Base-by-base conservation (phyloP, 1,139 yeast species). In the Suhomyces coccinellae region DNA sequence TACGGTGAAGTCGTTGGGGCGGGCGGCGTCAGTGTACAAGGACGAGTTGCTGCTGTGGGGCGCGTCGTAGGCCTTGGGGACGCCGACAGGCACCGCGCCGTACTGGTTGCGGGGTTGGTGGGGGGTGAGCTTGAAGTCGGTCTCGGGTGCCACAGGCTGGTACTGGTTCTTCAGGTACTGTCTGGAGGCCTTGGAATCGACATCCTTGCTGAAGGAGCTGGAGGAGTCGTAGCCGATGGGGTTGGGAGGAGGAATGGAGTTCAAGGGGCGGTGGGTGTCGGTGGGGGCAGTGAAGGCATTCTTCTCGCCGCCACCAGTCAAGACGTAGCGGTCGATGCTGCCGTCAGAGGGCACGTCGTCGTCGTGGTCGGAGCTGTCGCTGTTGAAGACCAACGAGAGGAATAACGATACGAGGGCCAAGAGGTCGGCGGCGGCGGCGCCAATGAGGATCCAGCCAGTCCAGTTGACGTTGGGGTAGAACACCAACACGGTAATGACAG, bases 371-470 rank as follows among this genome's bases (percentile, higher is more conserved):
- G 35, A 24, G 8, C 44, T 30, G 13, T 48, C 51, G 6, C 47
- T 48, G 8, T 41, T 36, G 47, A 56, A 62, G 24, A 52, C 56
- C 44, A 62, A 53, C 37, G 61, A 59, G 38, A 71, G 49, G 31
- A 65, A 51, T 22, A 69, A 54, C 7, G 67, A 43, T 6, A 58
- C 49, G n/a, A 62, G 38, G 3, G 77, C 62, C 15, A 71, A 48
- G 47, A 85, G 61, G 40, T 75, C 71, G 37, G 82, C 65, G 1
- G 75, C 85, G 2, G 87, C 84, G 2, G 87, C 73, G 1, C 86
- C 89, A 31, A 85, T 71, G 47, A 83, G 67, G 30, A 83, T 64
- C 91, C 91, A 85, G 6, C 84, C 77, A 34, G 82, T 73, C 90
- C 90, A 85, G 10, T 75, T 69, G 33, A 83, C 69, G 53, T 82